These are phyloP conservation scores for Verbascum thapsus DNA, from an alignment of 257 asterid genomes.

Conservation along the genomic window DNA sequence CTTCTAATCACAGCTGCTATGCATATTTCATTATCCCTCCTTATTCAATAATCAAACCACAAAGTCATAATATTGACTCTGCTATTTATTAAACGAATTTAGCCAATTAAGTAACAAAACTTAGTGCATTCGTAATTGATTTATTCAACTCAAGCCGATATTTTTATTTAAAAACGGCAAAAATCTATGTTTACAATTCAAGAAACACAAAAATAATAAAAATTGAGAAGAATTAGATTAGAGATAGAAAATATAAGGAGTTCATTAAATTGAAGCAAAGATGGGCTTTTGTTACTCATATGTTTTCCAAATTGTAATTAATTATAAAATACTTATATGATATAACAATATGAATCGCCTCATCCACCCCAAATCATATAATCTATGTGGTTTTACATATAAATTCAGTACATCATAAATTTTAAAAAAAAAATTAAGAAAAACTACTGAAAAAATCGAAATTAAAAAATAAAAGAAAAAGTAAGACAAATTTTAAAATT, in stretches of 20 bases:
- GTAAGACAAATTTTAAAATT: too few relatives aligned
- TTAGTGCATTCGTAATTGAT: too few relatives aligned
- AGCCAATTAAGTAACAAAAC: too few relatives aligned
- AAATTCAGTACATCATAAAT: constrained; percentile 44
- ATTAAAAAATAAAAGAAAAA: constrained; percentile 3
- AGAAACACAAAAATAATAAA: too few relatives aligned
- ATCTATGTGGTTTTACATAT: constrained; percentile 49
- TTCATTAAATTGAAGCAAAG: constrained; percentile 21
- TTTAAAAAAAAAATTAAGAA: too few relatives aligned
- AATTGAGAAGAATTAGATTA: too few relatives aligned
- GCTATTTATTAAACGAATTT: too few relatives aligned
- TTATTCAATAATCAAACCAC: constrained; percentile 12
- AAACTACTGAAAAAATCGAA: constrained; percentile 7
- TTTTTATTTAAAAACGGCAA: too few relatives aligned
- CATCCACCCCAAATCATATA: constrained; percentile 44
- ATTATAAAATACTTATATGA: constrained; percentile 33
- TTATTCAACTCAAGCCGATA: too few relatives aligned
- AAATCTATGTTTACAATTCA: too few relatives aligned
- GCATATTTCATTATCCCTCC: constrained; percentile 24
- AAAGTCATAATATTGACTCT: too few relatives aligned
- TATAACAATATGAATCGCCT: constrained; percentile 36
- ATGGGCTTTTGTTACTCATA: constrained; percentile 30
- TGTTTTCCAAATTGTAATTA: constrained; percentile 38
- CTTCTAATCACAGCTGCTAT: constrained; percentile 55
- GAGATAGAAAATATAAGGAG: not conserved